Evolutionary conservation across 2,329 filamentous ascomycete genomes (phyloP).

Genomic region (Fusarium palustre): DNA sequence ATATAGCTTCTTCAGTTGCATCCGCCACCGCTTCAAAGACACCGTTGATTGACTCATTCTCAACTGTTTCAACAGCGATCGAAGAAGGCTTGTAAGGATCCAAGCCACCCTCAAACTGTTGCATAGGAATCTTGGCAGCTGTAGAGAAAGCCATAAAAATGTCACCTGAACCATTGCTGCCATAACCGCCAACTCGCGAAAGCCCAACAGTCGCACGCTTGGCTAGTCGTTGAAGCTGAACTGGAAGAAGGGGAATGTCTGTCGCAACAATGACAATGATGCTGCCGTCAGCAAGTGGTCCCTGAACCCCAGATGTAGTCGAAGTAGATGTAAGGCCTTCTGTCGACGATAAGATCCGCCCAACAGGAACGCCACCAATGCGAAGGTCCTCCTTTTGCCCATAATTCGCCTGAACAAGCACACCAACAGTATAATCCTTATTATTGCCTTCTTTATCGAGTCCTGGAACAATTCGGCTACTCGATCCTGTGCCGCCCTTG

Average conservation of each 20-base stretch:
- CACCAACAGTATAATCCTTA: slow-evolving; percentile 68
- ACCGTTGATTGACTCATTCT: slow-evolving; percentile 70
- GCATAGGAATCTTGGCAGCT: slow-evolving; percentile 60
- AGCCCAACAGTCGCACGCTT: slow-evolving; percentile 72
- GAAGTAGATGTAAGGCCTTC: slow-evolving; percentile 46
- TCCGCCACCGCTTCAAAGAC: slow-evolving; percentile 72
- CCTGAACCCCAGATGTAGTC: slow-evolving; percentile 36
- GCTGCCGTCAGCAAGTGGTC: slow-evolving; percentile 52
- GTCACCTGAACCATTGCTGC: slow-evolving; percentile 72
- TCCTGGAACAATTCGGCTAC: slow-evolving; percentile 67
- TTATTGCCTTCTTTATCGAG: slow-evolving; percentile 49
- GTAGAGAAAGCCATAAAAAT: slow-evolving; percentile 77
- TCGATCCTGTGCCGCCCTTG: slow-evolving; percentile 75
- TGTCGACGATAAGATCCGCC: slow-evolving; percentile 60
- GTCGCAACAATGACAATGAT: slow-evolving; percentile 52
- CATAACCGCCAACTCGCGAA: slow-evolving; percentile 69
- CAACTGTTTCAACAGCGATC: slow-evolving; percentile 49
- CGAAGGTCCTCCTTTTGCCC: slow-evolving; percentile 67
- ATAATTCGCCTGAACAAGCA: slow-evolving; percentile 75
- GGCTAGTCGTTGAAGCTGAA: slow-evolving; percentile 61
- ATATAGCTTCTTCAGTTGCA: slow-evolving; percentile 73
- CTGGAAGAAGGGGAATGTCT: slow-evolving; percentile 49
- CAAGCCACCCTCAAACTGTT: slow-evolving; percentile 49
- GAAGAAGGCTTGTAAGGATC: slow-evolving; percentile 55
- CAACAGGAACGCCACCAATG: slow-evolving; percentile 71